Percentiles rank a stretch among this genome's conserved stretches.
phyloP scores from a whole-genome alignment of 2,329 filamentous ascomycete genomes.

The Pezicula rhizophila region DNA sequence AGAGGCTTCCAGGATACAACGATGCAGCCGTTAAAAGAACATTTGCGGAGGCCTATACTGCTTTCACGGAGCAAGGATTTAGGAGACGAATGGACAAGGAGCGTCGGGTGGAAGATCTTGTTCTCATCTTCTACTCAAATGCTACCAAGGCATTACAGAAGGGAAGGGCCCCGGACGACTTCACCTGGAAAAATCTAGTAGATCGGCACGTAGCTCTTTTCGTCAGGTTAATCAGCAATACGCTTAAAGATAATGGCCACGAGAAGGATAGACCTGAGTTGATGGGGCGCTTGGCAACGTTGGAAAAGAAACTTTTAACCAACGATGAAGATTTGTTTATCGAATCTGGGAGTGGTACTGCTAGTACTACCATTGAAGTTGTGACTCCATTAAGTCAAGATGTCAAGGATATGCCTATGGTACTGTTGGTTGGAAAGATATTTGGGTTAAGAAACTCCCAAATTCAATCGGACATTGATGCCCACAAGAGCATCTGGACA shows the following conservation, averaged over 20 bases:
- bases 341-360: slow-evolving; percentile 50
- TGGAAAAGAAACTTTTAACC: slow-evolving; percentile 89
- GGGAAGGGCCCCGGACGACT: slow-evolving; percentile 69
- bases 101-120: slow-evolving; percentile 81
- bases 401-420: slow-evolving; percentile 94
- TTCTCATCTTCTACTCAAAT: slow-evolving; percentile 93
- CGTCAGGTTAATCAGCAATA: slow-evolving; percentile 74
- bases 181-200: slow-evolving; percentile 84
- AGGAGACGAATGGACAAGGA: slow-evolving; percentile 92
- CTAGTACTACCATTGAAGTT: slow-evolving; percentile 69
- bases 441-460: slow-evolving; percentile 76
- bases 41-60: slow-evolving; percentile 90
- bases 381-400: slow-evolving; percentile 80
- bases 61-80: slow-evolving; percentile 83
- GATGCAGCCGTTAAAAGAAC: slow-evolving; percentile 88
- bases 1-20: slow-evolving; percentile 80
- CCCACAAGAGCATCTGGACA: slow-evolving; percentile 76
- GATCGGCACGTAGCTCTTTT: slow-evolving; percentile 94
- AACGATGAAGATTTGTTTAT: slow-evolving; percentile 86
- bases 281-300: slow-evolving; percentile 66
- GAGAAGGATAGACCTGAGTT: slow-evolving; percentile 81
- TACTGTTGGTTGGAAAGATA: slow-evolving; percentile 78
- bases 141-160: slow-evolving; percentile 87
- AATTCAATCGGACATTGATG: slow-evolving; percentile 82
- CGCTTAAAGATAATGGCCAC: slow-evolving; percentile 78